Evolutionary conservation across 1,284 basidiomycete species (phyloP), one percentile per base, ranked within the genome.

Genomic region (Ustilago vetiveriae): DNA sequence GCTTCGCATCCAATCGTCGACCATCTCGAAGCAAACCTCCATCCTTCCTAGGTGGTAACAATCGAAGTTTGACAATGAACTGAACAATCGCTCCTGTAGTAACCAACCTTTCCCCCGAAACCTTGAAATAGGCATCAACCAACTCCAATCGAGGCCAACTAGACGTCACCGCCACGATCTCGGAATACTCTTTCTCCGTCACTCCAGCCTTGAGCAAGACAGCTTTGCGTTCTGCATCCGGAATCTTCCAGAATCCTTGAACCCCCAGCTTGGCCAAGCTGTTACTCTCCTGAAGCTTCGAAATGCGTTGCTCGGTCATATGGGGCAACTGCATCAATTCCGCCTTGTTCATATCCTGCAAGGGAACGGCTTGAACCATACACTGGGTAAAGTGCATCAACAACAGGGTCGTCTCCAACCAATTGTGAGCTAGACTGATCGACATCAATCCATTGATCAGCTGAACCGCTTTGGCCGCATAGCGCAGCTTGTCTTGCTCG

Each of bases 61-160:
- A 72, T 3, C 90, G 88, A 16, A 92, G 84, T 82, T 95, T 94
- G 82, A 94, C 87, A 21, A 92, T 86, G 52, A 98, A 88, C 76
- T 90, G 90, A 27, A 97, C 92, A 71, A 98, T 91, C 0, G 95
- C 89, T 3, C 90, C 90, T 0, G 95, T 93, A 0, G 91, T 91
- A 27, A 98, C 89, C 39, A 90, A 83, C 33, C 89, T 89, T 82
- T 98, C 96, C 49, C 92, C 96, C 50, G 92, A 90, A 24, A 75
- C 67, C 86, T 91, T 92, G 86, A 97, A 98, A 39, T 87, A 85
- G 23, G 90, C 90, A 78, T 91, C 90, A 17, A 92, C 88, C 33
- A 98, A 84, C 65, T 98, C 91, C 17, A 94, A 84, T 45, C 87
- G 85, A 3, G 91, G 91, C 90, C 92, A 92, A 51, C 85, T 87